phyloP scores from a whole-genome alignment of 441 rosid genomes.

The Codiaeum variegatum region DNA sequence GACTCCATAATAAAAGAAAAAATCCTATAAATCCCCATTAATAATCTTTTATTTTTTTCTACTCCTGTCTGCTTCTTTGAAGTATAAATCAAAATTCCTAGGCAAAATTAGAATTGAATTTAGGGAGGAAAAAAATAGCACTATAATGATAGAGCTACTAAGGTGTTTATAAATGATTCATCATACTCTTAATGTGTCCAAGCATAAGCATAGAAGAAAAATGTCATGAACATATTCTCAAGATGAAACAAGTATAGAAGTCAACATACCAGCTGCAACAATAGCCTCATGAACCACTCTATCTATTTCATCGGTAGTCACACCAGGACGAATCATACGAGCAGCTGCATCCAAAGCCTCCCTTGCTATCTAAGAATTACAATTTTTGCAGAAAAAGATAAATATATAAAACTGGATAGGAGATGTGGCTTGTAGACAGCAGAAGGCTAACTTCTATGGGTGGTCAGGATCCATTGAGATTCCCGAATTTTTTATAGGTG shows the following conservation, averaged over 20 bases:
- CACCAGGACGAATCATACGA: conserved; percentile 64
- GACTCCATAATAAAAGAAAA: not conserved
- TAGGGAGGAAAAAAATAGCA: no score
- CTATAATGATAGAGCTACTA: not conserved
- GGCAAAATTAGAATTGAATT: not conserved
- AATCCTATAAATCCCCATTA: not conserved
- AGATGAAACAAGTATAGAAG: not conserved
- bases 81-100: not conserved
- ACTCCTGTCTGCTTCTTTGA: not conserved
- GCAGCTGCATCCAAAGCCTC: conserved; percentile 94
- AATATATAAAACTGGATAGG: not conserved
- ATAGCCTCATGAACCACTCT: conserved; percentile 87
- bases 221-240: conserved; percentile 4
- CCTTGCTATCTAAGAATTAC: conserved; percentile 58
- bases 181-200: not conserved
- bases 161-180: not conserved
- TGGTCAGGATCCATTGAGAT: not conserved
- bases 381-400: not conserved
- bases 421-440: not conserved
- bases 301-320: conserved; percentile 96
- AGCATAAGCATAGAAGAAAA: not conserved
- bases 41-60: no score
- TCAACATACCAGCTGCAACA: conserved; percentile 64
- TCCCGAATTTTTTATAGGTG: not conserved
- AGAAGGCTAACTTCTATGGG: not conserved